Percentiles rank a stretch among this genome's conserved stretches.
These are phyloP conservation scores for Xylaria scruposa DNA, from an alignment of 495 filamentous ascomycete genomes.

Conservation along the genomic window DNA sequence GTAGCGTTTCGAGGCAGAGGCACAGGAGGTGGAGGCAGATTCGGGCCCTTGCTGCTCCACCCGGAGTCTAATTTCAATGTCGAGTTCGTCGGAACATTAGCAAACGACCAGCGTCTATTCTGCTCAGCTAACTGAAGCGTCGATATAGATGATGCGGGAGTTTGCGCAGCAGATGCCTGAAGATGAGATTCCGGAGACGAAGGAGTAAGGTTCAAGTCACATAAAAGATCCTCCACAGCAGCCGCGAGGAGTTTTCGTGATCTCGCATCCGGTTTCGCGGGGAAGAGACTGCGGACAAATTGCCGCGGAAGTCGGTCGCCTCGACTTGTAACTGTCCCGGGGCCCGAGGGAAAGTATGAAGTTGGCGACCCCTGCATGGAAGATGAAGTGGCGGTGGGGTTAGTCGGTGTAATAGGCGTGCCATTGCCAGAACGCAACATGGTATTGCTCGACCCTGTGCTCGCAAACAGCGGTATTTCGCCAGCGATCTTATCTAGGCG, in stretches of 20 bases:
- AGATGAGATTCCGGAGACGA: conserved; percentile 16
- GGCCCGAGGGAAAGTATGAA: neutral
- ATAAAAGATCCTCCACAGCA: conserved; percentile 38
- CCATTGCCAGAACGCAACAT: neutral
- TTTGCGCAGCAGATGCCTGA: neutral
- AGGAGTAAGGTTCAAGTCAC: conserved; percentile 32
- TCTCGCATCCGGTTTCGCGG: conserved; percentile 46
- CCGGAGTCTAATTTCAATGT: neutral
- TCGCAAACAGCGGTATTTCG: conserved; percentile 71
- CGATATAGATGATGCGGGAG: conserved; percentile 13
- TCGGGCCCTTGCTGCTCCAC: neutral
- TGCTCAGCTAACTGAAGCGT: conserved; percentile 19
- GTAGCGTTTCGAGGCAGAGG: conserved; percentile 6
- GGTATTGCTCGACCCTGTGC: conserved; percentile 40
- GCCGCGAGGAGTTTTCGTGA: conserved; percentile 36
- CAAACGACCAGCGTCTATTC: conserved; percentile 21
- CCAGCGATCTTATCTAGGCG: conserved; percentile 75
- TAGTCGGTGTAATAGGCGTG: neutral
- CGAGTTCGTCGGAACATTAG: conserved; percentile 15
- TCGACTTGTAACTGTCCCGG: conserved; percentile 63
- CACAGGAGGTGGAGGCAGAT: conserved; percentile 21
- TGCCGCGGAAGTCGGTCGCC: conserved; percentile 82
- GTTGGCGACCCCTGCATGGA: neutral
- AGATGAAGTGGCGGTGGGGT: neutral
- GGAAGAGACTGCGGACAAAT: conserved; percentile 75